phyloP scores from a whole-genome alignment of 2,329 filamentous ascomycete genomes.

The Monosporascus sp. region DNA sequence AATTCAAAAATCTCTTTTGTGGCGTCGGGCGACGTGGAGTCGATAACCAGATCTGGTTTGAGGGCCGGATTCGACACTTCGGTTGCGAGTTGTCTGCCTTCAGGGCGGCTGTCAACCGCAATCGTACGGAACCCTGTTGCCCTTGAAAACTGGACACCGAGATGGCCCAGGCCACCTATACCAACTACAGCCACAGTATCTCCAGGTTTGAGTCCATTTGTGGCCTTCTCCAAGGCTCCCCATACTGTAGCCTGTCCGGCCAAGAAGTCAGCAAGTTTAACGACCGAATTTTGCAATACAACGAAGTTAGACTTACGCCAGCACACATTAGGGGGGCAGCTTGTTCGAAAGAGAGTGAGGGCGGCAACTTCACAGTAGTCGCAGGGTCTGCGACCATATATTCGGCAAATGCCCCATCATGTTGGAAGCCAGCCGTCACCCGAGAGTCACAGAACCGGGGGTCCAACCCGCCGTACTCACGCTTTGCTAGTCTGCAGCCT shows the following conservation, averaged over 20 bases:
- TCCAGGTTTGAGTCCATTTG: conserved; percentile 14
- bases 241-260: conserved; percentile 25
- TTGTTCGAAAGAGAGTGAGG: conserved; percentile 25
- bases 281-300: background rate
- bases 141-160: conserved; percentile 31
- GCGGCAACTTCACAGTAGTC: conserved; percentile 23
- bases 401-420: conserved; percentile 31
- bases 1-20: conserved; percentile 18
- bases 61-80: conserved; percentile 18
- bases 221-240: conserved; percentile 27
- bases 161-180: conserved; percentile 30
- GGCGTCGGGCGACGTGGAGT: conserved; percentile 16
- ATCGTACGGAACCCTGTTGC: conserved; percentile 30
- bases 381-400: conserved; percentile 27
- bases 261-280: background rate
- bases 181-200: conserved; percentile 27
- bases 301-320: conserved; percentile 16
- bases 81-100: conserved; percentile 22
- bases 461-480: conserved; percentile 14
- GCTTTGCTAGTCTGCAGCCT: conserved; percentile 19
- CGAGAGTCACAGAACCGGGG: conserved; percentile 27
- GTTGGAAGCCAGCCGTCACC: conserved; percentile 28
- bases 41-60: conserved; percentile 22
- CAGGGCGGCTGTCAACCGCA: conserved; percentile 29
- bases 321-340: conserved; percentile 33